These are phyloP conservation scores for Cadophora gregata DNA, from an alignment of 2,329 filamentous ascomycete genomes.

Conservation along the genomic window DNA sequence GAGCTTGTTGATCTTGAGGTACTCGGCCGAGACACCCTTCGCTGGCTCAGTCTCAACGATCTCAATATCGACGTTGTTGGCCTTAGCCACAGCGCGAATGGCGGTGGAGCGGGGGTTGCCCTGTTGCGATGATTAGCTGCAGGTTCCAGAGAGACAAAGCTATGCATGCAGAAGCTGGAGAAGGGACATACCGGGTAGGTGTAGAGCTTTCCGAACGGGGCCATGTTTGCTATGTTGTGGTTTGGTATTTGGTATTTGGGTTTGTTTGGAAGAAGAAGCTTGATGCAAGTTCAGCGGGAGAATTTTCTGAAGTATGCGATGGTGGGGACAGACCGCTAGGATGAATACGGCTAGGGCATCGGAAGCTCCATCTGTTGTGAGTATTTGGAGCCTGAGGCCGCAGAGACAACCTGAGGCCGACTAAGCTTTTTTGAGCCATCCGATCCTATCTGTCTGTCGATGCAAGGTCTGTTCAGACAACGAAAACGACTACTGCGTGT, in stretches of 20 bases:
- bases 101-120: slow-evolving; percentile 87
- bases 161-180: slow-evolving; percentile 7
- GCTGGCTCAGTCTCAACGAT: slow-evolving; percentile 73
- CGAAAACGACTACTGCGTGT: not conserved
- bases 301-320: slow-evolving; percentile 11
- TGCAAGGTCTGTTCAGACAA: not conserved
- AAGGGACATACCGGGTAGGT: slow-evolving; percentile 69
- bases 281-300: not conserved
- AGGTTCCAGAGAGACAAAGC: not conserved
- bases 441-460: not conserved
- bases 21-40: slow-evolving; percentile 73
- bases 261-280: slow-evolving; percentile 19
- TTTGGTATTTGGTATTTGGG: slow-evolving; percentile 32
- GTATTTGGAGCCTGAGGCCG: not conserved
- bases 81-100: slow-evolving; percentile 94
- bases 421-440: not conserved
- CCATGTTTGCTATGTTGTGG: slow-evolving; percentile 57
- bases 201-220: slow-evolving; percentile 99
- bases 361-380: not conserved
- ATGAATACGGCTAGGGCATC: not conserved
- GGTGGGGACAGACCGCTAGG: not conserved
- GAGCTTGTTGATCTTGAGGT: slow-evolving; percentile 84
- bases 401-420: not conserved
- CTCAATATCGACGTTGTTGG: slow-evolving; percentile 93
- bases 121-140: slow-evolving; percentile 54